phyloP scores from a whole-genome alignment of 2,329 filamentous ascomycete species.

The Pseudogymnoascus verrucosus region DNA sequence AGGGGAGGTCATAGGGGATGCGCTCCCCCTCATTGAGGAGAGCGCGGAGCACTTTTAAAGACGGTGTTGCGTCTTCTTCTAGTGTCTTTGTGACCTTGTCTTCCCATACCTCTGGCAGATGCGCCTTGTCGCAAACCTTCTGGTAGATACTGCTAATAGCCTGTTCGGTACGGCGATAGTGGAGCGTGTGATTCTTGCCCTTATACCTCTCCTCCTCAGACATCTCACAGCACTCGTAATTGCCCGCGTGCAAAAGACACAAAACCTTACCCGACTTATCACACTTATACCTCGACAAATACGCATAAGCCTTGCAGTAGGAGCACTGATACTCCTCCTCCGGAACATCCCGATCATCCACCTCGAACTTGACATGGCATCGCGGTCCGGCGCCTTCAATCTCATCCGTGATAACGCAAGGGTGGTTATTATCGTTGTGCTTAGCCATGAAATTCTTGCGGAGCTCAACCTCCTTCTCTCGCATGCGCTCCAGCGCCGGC shows the following conservation, averaged over 20 bases:
- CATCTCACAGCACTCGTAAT: constrained; percentile 69
- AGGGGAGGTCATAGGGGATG: constrained; percentile 82
- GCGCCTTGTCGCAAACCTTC: constrained; percentile 79
- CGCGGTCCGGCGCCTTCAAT: constrained; percentile 27
- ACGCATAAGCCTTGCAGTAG: constrained; percentile 88
- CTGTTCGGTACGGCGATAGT: constrained; percentile 69
- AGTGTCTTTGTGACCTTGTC: constrained; percentile 81
- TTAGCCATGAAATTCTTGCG: constrained; percentile 61
- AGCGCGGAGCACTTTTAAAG: constrained; percentile 75
- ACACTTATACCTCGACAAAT: constrained; percentile 85
- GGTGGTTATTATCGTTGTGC: constrained; percentile 48
- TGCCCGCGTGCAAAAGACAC: constrained; percentile 75
- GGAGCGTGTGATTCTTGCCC: constrained; percentile 63
- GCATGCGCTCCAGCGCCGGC: constrained; percentile 74
- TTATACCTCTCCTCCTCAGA: constrained; percentile 58
- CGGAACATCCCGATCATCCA: constrained; percentile 66
- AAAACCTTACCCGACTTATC: constrained; percentile 70
- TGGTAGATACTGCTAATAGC: constrained; percentile 57
- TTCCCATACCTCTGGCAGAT: constrained; percentile 79
- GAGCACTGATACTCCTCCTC: constrained; percentile 91
- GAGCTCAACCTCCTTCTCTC: constrained; percentile 61
- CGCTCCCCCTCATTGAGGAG: constrained; percentile 90
- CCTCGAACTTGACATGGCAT: constrained; percentile 53
- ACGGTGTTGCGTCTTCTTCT: constrained; percentile 74
- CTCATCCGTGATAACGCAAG: constrained; percentile 25